A percentile compares a stretch with the other conserved stretches of the same genome.
phyloP scores from a whole-genome alignment of 371 early-diverging fungal species.

The Furculomyces boomerangus region DNA sequence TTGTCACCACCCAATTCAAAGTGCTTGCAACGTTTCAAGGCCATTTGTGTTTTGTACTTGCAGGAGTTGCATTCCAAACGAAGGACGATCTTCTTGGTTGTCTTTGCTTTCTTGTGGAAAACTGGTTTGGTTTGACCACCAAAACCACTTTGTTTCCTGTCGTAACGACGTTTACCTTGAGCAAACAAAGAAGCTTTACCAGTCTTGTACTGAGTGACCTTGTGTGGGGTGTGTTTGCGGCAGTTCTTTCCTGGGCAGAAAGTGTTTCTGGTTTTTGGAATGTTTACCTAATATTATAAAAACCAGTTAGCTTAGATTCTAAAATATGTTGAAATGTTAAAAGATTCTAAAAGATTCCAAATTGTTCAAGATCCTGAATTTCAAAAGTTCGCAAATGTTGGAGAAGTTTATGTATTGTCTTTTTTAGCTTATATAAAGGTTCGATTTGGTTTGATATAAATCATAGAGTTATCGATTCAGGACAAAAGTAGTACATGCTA shows the following conservation, averaged over 20 bases:
- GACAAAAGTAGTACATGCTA: too few species aligned
- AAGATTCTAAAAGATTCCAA: too few species aligned
- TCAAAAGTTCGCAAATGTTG: too few species aligned
- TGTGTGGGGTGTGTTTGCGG: conserved; percentile 96
- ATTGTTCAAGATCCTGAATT: too few species aligned
- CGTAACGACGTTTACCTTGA: conserved; percentile 87
- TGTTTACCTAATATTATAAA: conserved; percentile 54
- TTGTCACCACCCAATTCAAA: conserved; percentile 99
- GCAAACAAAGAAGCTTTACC: conserved; percentile 95
- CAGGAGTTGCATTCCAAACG: conserved; percentile 97
- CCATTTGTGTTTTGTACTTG: conserved; percentile 89
- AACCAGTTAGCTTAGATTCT: neutral
- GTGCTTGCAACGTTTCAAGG: conserved; percentile 99
- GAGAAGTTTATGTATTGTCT: too few species aligned
- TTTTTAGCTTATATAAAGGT: too few species aligned
- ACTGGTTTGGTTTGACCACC: conserved; percentile 99
- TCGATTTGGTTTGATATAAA: too few species aligned
- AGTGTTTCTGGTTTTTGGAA: conserved; percentile 95
- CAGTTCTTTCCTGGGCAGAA: conserved; percentile 94
- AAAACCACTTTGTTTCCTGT: conserved; percentile 80
- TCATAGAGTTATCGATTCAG: too few species aligned
- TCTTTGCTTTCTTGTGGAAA: conserved; percentile 89
- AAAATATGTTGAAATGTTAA: too few species aligned
- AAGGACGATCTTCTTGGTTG: conserved; percentile 98
- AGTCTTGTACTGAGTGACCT: conserved; percentile 98